phyloP scores from a whole-genome alignment of 2,329 filamentous ascomycete genomes.

The Aspergillus felis region DNA sequence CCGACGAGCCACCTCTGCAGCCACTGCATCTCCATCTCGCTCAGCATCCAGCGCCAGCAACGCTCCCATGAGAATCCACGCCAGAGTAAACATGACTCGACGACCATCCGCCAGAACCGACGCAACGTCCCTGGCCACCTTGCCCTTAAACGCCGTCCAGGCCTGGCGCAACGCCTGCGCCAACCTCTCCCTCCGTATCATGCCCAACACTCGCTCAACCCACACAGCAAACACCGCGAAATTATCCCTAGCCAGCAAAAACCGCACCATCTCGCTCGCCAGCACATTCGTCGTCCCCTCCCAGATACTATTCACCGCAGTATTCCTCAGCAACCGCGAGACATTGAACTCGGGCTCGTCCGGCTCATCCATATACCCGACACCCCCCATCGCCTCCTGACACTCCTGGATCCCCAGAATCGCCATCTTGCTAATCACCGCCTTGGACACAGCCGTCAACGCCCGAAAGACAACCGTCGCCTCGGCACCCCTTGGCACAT shows the following conservation, averaged over 20 bases:
- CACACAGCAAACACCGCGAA: conserved; percentile 35
- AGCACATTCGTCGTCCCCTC: conserved; percentile 71
- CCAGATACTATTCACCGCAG: conserved; percentile 57
- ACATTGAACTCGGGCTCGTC: conserved; percentile 62
- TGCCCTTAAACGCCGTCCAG: conserved; percentile 16
- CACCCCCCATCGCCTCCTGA: conserved; percentile 36
- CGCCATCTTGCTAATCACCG: conserved; percentile 32
- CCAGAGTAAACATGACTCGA: conserved; percentile 31
- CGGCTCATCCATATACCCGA: conserved; percentile 38
- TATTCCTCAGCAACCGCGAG: conserved; percentile 62
- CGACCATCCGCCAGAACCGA: conserved; percentile 23
- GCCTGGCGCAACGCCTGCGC: conserved; percentile 7
- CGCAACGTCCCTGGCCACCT: conserved; percentile 6
- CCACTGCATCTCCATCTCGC: conserved; percentile 28
- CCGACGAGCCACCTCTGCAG: conserved; percentile 32
- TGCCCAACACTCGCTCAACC: conserved; percentile 34
- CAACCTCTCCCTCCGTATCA: conserved; percentile 9
- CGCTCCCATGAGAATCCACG: conserved; percentile 33
- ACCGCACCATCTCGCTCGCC: conserved; percentile 49
- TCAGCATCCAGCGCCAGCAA: conserved; percentile 38
- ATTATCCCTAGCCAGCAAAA: conserved; percentile 23
- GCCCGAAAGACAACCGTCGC: conserved; percentile 24
- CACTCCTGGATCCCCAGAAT: conserved; percentile 33
- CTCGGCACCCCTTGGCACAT: conserved; percentile 10
- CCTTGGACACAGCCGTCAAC: conserved; percentile 31